Percentiles rank a stretch among this genome's conserved stretches.
Evolutionary conservation across 2,329 filamentous ascomycete species (phyloP).

Genomic region (Fusarium vanettenii): DNA sequence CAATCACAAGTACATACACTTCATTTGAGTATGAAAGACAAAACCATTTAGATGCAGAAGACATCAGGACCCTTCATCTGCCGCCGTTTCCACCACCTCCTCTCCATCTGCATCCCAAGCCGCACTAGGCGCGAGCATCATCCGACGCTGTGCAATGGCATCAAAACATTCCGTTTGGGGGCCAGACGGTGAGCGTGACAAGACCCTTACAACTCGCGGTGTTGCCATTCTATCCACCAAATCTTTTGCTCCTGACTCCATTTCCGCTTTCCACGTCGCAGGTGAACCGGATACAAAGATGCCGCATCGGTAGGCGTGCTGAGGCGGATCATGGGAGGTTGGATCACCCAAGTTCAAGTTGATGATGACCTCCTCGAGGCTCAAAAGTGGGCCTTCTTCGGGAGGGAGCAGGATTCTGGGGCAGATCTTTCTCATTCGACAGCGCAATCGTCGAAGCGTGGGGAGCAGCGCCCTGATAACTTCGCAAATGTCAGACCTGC

Average conservation of each 20-base stretch:
- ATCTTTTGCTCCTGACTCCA: neutral
- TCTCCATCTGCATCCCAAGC: neutral
- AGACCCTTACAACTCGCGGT: neutral
- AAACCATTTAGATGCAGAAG: neutral
- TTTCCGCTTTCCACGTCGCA: neutral
- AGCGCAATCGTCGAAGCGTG: neutral
- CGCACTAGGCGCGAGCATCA: neutral
- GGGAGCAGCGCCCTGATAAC: neutral
- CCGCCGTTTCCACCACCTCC: neutral
- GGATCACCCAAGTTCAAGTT: too few species aligned
- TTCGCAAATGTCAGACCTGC: neutral
- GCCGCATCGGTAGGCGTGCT: too few species aligned
- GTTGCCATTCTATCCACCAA: neutral
- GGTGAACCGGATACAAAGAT: neutral
- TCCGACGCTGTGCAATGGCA: neutral
- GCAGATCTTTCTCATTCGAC: neutral
- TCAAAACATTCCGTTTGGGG: neutral
- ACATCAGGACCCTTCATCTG: neutral
- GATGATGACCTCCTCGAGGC: neutral
- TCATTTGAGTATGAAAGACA: neutral
- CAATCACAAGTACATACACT: neutral
- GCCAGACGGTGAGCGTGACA: neutral
- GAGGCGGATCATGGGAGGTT: too few species aligned
- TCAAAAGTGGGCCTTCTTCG: neutral
- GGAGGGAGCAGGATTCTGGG: neutral